Base-by-base conservation (phyloP, 805 yeast species). In the Zygosaccharomyces gambellarensis region DNA sequence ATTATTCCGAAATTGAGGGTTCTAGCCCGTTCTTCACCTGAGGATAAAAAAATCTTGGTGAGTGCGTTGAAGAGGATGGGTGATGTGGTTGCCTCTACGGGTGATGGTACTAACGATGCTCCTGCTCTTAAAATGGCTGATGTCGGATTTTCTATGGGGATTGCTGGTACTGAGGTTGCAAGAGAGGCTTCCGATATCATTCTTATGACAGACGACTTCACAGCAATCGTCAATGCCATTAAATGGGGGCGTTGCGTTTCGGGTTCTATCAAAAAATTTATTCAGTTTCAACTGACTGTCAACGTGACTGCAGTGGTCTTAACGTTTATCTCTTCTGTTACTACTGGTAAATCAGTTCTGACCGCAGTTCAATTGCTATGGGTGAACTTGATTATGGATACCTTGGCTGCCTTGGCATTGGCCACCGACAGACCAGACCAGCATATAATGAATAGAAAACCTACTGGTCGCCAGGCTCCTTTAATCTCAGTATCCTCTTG, bases 51-150 rank as follows among this genome's bases (percentile, higher is more conserved):
- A 50, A 72, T 87, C 27, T 75, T 94, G 40, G 99, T 95, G 31
- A 87, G 85, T 54, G 82, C 90, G 10, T 74, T 94, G 59, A 83
- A 85, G 61, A 73, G 76, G 32, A 75, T 82, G 63, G 95, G 95
- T 22, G 97, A 94, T 63, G 95, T 92, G 31, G 99, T 94, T 44
- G 99, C 99, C 1, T 98, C 92, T 31, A 94, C 99, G 34, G 99
- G 99, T 64, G 99, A 94, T 68, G 99, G 99, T 70, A 92, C 98
- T 7, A 94, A 94, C 67, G 99, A 94, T 76, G 99, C 98, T 0
- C 97, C 97, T 12, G 98, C 99, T 3, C 77, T 94, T 63, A 89
- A 92, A 63, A 75, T 90, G 51, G 99, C 99, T 0, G 98, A 94
- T 71, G 96, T 94, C 50, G 99, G 99, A 1, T 92, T 94, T 64